Evolutionary conservation across 352 stramenopile species (phyloP).

Genomic region (Phytopythium helicoides): DNA sequence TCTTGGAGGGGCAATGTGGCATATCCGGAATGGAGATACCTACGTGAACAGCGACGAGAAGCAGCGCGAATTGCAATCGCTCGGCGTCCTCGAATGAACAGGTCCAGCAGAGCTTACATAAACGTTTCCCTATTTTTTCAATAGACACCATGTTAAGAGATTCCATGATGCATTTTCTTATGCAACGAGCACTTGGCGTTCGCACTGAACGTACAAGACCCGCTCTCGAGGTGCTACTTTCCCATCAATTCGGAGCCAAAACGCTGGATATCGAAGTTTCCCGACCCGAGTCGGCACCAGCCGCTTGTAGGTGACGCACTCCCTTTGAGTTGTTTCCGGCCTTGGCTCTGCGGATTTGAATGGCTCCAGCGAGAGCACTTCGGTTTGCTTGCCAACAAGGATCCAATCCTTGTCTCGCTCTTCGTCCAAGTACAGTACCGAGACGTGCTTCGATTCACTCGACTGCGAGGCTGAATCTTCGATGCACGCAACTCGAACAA

Average conservation of each 20-base stretch:
- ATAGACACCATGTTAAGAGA: no score
- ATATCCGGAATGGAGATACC: constrained; percentile 83
- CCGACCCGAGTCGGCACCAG: constrained; percentile 48
- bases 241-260: constrained; percentile 32
- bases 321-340: constrained; percentile 4
- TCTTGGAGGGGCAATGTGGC: constrained; percentile 71
- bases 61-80: constrained; percentile 44
- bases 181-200: constrained; percentile 32
- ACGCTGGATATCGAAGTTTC: constrained; percentile 48
- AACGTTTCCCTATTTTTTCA: no score
- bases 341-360: neutral
- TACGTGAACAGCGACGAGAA: constrained; percentile 72
- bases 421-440: constrained; percentile 48
- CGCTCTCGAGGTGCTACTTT: constrained; percentile 19
- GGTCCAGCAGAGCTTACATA: no score
- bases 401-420: constrained; percentile 64
- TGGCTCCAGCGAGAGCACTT: constrained; percentile 33
- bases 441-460: neutral
- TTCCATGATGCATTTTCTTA: no score
- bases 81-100: constrained; percentile 41
- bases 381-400: constrained; percentile 56
- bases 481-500: constrained; percentile 28
- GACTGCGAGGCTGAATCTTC: constrained; percentile 12
- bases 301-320: constrained; percentile 41
- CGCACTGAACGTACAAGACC: constrained; percentile 35